phyloP scores from a whole-genome alignment of 164 flowering plant genomes.

The Magnolia kwangsiensis region DNA sequence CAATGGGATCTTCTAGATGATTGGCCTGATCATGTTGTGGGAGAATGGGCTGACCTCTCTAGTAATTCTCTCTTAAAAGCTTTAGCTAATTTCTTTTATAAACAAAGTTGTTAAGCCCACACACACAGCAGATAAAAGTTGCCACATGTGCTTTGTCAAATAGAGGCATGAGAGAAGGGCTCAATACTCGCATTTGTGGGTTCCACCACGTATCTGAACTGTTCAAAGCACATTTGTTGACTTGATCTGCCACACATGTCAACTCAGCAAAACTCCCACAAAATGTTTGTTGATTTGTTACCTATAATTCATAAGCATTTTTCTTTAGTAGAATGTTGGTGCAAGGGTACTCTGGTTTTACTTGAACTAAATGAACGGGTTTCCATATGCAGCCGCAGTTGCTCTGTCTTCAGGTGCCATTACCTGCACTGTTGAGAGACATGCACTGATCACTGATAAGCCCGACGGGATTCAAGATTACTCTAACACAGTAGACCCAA shows the following conservation, averaged over 20 bases:
- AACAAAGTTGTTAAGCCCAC: background rate
- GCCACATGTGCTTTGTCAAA: background rate
- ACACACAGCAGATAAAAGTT: background rate
- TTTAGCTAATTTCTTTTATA: background rate
- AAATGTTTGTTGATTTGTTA: background rate
- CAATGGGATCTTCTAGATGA: background rate
- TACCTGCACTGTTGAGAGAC: constrained; percentile 21
- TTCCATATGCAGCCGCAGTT: constrained; percentile 27
- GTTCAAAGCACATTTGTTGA: background rate
- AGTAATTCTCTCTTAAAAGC: background rate
- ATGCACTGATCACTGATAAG: constrained; percentile 30
- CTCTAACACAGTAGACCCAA: constrained; percentile 30
- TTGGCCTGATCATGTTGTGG: background rate
- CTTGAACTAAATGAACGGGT: background rate
- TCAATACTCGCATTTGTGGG: background rate
- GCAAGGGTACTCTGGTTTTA: background rate
- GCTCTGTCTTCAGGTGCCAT: constrained; percentile 5
- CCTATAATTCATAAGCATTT: background rate
- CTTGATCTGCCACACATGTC: background rate
- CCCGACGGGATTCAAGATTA: constrained; percentile 27
- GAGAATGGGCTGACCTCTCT: background rate
- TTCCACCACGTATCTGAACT: background rate
- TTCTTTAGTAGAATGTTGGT: background rate
- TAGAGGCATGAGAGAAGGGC: background rate
- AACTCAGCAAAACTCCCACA: background rate